phyloP scores from a whole-genome alignment of 2,329 filamentous ascomycete genomes.

The Chaetomium globosum region DNA sequence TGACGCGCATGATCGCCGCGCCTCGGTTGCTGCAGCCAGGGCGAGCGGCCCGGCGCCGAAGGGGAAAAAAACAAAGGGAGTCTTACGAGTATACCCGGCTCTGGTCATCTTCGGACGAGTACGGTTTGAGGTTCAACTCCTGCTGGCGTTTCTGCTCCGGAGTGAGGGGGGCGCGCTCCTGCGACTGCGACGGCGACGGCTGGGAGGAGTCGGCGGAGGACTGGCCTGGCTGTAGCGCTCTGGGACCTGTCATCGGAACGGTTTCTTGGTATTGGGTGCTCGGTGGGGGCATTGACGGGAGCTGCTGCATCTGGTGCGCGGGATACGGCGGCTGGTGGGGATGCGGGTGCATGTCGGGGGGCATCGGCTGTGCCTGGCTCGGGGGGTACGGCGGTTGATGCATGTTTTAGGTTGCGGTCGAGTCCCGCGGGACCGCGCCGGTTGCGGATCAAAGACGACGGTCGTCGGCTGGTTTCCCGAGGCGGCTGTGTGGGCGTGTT shows the following conservation, averaged over 20 bases:
- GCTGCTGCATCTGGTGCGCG: conserved; percentile 32
- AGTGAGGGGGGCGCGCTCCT: conserved; percentile 34
- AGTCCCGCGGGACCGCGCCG: conserved; percentile 26
- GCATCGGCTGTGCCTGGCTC: conserved; percentile 27
- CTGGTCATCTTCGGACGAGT: conserved; percentile 34
- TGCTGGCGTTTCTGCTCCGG: conserved; percentile 36
- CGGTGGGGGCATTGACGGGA: conserved; percentile 35
- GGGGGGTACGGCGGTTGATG: conserved; percentile 33
- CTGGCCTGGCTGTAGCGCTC: conserved; percentile 31
- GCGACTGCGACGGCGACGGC: conserved; percentile 25
- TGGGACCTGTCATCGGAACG: conserved; percentile 29
- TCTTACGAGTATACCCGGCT: conserved; percentile 37
- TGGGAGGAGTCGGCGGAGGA: conserved; percentile 28
- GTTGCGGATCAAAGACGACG: conserved; percentile 11
- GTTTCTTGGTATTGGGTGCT: conserved; percentile 30
- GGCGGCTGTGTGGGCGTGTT: neutral
- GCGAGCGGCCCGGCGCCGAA: neutral
- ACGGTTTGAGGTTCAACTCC: conserved; percentile 34
- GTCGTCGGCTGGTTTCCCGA: conserved; percentile 6
- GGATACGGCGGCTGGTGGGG: conserved; percentile 27
- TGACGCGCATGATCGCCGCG: conserved; percentile 10
- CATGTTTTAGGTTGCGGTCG: conserved; percentile 29
- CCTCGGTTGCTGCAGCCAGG: conserved; percentile 6
- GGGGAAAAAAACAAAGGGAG: neutral
- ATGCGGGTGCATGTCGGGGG: conserved; percentile 31